Conservation (phyloP, 2,329 filamentous ascomycete species). For the Colletotrichum plurivorum region DNA sequence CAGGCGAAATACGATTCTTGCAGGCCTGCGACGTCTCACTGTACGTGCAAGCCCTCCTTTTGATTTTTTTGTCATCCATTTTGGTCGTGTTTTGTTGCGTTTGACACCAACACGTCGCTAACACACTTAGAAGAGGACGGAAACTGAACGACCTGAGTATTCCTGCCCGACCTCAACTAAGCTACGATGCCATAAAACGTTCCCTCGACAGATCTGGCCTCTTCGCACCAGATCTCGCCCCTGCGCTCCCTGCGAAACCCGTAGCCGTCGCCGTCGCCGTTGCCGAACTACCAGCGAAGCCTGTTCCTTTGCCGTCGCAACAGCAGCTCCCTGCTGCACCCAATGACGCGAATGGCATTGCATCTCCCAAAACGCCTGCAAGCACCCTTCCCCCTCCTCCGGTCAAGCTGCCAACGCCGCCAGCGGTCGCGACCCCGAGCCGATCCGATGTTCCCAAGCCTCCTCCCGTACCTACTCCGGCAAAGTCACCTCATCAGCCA, state of each 20-base stretch:
- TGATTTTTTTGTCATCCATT: slow-evolving; percentile 19
- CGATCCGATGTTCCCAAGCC: slow-evolving; percentile 18
- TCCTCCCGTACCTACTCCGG: background rate
- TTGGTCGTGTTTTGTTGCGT: slow-evolving; percentile 43
- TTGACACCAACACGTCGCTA: slow-evolving; percentile 13
- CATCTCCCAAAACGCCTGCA: slow-evolving; percentile 11
- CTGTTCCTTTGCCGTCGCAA: slow-evolving; percentile 8
- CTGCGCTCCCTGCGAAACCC: slow-evolving; percentile 23
- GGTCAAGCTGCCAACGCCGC: slow-evolving; percentile 30
- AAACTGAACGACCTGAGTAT: slow-evolving; percentile 68
- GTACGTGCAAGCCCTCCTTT: slow-evolving; percentile 60
- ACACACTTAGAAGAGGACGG: slow-evolving; percentile 55
- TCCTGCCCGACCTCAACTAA: slow-evolving; percentile 62
- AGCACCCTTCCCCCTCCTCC: slow-evolving; percentile 6
- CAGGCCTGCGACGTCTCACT: slow-evolving; percentile 71
- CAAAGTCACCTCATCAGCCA: slow-evolving; percentile 1
- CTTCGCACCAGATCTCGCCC: slow-evolving; percentile 24
- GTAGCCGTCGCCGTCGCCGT: slow-evolving; percentile 14
- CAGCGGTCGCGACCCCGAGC: slow-evolving; percentile 7
- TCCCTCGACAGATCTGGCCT: slow-evolving; percentile 50
- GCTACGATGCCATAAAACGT: slow-evolving; percentile 59
- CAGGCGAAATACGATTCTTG: slow-evolving; percentile 69
- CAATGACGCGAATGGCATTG: slow-evolving; percentile 19
- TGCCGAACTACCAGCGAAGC: slow-evolving; percentile 21
- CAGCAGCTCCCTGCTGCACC: slow-evolving; percentile 9